Base-by-base conservation (phyloP, 176 grass and related monocot species). In the Phragmites australis region DNA sequence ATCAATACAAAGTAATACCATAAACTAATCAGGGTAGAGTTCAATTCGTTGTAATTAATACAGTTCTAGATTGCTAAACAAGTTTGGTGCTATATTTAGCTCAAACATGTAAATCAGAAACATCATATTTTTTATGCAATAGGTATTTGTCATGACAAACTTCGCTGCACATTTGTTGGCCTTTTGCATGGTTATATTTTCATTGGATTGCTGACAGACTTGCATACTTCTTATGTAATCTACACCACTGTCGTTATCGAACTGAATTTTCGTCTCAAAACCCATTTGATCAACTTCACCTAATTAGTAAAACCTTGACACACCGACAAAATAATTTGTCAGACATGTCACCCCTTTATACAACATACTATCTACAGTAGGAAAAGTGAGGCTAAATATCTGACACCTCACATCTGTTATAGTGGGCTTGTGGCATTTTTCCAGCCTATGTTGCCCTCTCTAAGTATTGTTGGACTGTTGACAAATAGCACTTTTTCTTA, bases 281-380 rank as follows among this genome's bases (percentile, higher is more conserved):
- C 8, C 8, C 13, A 53, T 64, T 64, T 32, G 40, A 53, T 27
- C 15, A 69, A 44, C 16, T 43, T 42, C 39, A 57, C 17, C 34
- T 40, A 31, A 4, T 29, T 44, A 6, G 9, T 34, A n/a, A 49
- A 27, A 46, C 41, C 39, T 47, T 19, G 60, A 5, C 27, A 37
- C 59, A 65, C 25, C 8, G 19, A 41, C n/a, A 75, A 83, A 47
- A 13, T 46, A 16, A 54, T n/a, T 5, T 30, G 17, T 46, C 17
- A 44, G 32, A 75, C 16, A 70, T 70, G 83, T 64, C 45, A 44
- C 37, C 5, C 16, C 68, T 55, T 43, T 43, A 69, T 56, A 21
- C 34, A 29, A 27, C 64, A 55, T 29, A 65, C 14, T n/a, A 68
- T 55, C 47, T 44, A 13, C 34, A 45, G 34, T 30, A 6, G 47